Evolutionary conservation across 805 yeast genomes (phyloP).

Genomic region (Candida hungchunana): DNA sequence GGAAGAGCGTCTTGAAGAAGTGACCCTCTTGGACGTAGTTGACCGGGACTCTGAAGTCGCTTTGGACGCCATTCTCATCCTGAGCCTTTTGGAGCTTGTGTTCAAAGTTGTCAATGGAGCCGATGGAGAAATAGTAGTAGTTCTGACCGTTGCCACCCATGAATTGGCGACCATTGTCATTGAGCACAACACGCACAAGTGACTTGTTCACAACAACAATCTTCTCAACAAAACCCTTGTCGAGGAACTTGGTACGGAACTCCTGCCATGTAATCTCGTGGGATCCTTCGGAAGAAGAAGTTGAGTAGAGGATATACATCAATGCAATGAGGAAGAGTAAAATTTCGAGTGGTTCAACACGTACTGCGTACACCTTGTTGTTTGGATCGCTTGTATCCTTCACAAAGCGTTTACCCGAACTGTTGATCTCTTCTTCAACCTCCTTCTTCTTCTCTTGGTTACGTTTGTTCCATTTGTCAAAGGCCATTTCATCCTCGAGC

Average conservation of each 20-base stretch:
- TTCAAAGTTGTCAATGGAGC: conserved; percentile 87
- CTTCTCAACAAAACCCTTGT: conserved; percentile 70
- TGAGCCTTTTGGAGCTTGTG: conserved; percentile 72
- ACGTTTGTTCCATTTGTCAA: conserved; percentile 8
- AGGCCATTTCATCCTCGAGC: conserved; percentile 9
- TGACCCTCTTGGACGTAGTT: conserved; percentile 71
- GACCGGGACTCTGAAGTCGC: conserved; percentile 72
- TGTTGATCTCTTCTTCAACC: conserved; percentile 15
- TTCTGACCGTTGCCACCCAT: conserved; percentile 31
- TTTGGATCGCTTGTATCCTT: conserved; percentile 30
- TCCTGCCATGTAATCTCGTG: conserved; percentile 87
- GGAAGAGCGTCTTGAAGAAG: conserved; percentile 55
- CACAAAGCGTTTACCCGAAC: conserved; percentile 18
- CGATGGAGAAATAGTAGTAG: conserved; percentile 66
- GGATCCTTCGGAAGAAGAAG: conserved; percentile 28
- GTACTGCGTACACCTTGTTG: conserved; percentile 28
- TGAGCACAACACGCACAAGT: conserved; percentile 67
- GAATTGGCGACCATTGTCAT: conserved; percentile 54
- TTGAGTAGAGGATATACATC: conserved; percentile 29
- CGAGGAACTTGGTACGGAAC: conserved; percentile 69
- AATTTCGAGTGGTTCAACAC: conserved; percentile 32
- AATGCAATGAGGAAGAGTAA: conserved; percentile 30
- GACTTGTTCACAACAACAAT: conserved; percentile 74
- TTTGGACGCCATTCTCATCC: conserved; percentile 57
- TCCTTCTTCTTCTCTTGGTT: conserved; percentile 19